phyloP scores from a whole-genome alignment of 495 filamentous ascomycete genomes.

The Penicillium antarcticum region DNA sequence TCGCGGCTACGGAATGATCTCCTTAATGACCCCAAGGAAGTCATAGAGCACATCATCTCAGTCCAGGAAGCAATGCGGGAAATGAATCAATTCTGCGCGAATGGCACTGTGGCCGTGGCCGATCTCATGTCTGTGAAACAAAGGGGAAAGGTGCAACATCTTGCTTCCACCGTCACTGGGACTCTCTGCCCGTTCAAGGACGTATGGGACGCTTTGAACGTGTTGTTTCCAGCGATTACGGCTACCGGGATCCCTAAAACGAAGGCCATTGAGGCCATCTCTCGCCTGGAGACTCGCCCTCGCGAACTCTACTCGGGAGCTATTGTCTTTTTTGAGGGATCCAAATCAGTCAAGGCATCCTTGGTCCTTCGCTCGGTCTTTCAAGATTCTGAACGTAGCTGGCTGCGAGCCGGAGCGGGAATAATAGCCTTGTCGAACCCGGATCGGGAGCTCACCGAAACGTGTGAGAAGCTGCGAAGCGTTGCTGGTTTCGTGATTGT shows the following conservation, averaged over 20 bases:
- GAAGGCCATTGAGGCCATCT: constrained; percentile 10
- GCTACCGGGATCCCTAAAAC: constrained; percentile 16
- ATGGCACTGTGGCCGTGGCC: constrained; percentile 2
- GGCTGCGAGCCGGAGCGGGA: constrained; percentile 17
- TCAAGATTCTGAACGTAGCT: constrained; percentile 8
- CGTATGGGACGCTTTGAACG: constrained; percentile 12
- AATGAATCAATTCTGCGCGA: constrained; percentile 5
- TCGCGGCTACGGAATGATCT: constrained; percentile 9
- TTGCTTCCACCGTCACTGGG: constrained; percentile 14
- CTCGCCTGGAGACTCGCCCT: constrained; percentile 7
- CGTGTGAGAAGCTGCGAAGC: constrained; percentile 11
- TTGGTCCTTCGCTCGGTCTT: constrained; percentile 17
- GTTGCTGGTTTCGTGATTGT: constrained; percentile 13
- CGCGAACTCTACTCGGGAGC: constrained; percentile 19
- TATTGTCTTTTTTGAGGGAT: constrained; percentile 11
- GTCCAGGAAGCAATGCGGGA: constrained; percentile 16
- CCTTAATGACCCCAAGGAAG: constrained; percentile 11
- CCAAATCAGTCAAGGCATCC: constrained; percentile 5
- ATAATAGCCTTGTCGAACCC: constrained; percentile 14
- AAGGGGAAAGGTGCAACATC: constrained; percentile 16
- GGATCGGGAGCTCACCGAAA: constrained; percentile 8
- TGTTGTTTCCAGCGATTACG: constrained; percentile 15
- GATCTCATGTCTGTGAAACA: constrained; percentile 17
- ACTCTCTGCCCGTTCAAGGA: constrained; percentile 7
- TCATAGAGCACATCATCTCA: constrained; percentile 15